phyloP scores from a whole-genome alignment of 2,329 filamentous ascomycete species.

The Trichoderma oligosporum region DNA sequence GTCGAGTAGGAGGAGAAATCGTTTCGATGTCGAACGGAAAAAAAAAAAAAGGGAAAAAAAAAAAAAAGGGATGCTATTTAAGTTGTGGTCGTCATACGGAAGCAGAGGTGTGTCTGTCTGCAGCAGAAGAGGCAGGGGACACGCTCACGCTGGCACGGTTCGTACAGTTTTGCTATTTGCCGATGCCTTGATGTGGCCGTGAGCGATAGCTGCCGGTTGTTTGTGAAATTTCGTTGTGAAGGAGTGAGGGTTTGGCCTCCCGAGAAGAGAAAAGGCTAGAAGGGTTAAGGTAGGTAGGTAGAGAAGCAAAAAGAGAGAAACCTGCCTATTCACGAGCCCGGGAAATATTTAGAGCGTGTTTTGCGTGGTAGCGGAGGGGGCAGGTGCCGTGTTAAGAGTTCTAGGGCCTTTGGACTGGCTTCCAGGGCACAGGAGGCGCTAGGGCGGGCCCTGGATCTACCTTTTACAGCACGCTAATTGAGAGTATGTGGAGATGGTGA shows the following conservation, averaged over 20 bases:
- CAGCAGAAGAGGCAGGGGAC: not conserved
- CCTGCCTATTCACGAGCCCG: slow-evolving; percentile 19
- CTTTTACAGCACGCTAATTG: slow-evolving; percentile 18
- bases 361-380: slow-evolving; percentile 1
- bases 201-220: not conserved
- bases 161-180: not conserved
- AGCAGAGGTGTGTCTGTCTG: not conserved
- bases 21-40: not conserved
- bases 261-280: slow-evolving; percentile 16
- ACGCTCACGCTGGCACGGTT: not conserved
- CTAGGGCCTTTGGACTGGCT: slow-evolving; percentile 14
- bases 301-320: slow-evolving; percentile 16
- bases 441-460: slow-evolving; percentile 21
- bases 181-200: slow-evolving; percentile 10
- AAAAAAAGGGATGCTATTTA: slow-evolving; percentile 1
- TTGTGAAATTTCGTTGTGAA: slow-evolving; percentile 8
- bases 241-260: slow-evolving; percentile 18
- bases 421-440: slow-evolving; percentile 20
- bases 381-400: slow-evolving; percentile 12
- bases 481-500: slow-evolving; percentile 7
- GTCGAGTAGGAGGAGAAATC: slow-evolving; percentile 21
- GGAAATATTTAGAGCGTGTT: slow-evolving; percentile 15
- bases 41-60: not conserved
- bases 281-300: no score
- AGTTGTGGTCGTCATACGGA: not conserved